A percentile compares a stretch with the other conserved stretches of the same genome.
Conservation (phyloP, 306 rosid species). For the Boehmeria nivea region DNA sequence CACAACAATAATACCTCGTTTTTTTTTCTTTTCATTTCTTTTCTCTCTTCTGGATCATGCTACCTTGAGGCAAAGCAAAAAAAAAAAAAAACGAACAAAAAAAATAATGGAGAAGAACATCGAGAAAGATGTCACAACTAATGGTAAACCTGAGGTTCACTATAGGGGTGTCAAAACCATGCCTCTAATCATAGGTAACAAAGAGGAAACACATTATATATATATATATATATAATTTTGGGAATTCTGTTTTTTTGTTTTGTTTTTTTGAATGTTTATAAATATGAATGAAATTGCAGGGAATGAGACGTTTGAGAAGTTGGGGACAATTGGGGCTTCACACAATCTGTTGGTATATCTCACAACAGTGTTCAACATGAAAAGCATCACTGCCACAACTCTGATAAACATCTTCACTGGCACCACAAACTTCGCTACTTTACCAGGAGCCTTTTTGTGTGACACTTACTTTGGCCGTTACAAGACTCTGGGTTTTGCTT, state of each 20-base stretch:
- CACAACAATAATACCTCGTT: no score
- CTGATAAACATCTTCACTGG: conserved; percentile 61
- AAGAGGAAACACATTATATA: neutral
- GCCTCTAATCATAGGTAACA: conserved; percentile 81
- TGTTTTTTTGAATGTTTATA: neutral
- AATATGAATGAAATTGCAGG: conserved; percentile 34
- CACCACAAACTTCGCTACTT: conserved; percentile 71
- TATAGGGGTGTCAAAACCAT: conserved; percentile 75
- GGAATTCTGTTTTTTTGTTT: neutral
- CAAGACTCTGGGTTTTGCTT: conserved; percentile 67
- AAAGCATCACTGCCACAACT: conserved; percentile 66
- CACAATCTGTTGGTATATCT: conserved; percentile 71
- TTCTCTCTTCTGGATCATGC: no score
- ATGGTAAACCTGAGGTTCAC: conserved; percentile 28
- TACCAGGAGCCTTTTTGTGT: conserved; percentile 66
- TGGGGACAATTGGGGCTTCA: conserved; percentile 78
- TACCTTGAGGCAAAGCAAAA: no score
- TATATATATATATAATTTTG: no score
- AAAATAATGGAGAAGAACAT: conserved; percentile 27
- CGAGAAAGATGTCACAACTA: conserved; percentile 28
- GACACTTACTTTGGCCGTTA: conserved; percentile 85
- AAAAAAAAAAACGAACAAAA: neutral
- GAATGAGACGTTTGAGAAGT: conserved; percentile 89
- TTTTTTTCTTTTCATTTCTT: no score
- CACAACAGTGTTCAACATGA: conserved; percentile 72